phyloP scores from a whole-genome alignment of 768 basidiomycete genomes.

The Macrolepiota dolichaula region DNA sequence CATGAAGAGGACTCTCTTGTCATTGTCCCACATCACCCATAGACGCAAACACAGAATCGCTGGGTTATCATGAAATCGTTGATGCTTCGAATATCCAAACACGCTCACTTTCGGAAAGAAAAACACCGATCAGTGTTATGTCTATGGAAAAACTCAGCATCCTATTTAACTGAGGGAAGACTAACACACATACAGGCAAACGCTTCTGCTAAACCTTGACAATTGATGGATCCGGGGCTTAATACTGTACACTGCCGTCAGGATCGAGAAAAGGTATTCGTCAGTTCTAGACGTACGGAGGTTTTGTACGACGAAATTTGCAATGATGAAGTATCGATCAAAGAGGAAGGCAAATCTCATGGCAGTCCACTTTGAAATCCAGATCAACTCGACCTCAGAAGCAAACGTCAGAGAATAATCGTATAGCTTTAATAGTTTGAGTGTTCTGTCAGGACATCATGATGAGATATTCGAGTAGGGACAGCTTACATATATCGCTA shows the following conservation, averaged over 20 bases:
- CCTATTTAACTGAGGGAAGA: too few relatives aligned
- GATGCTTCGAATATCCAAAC: not conserved
- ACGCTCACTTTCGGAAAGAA: not conserved
- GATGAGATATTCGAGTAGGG: not conserved
- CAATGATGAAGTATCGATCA: constrained; percentile 22
- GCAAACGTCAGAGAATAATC: constrained; percentile 22
- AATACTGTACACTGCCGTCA: not conserved
- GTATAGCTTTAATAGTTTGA: not conserved
- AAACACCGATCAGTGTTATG: not conserved
- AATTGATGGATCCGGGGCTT: not conserved
- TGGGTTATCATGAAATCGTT: not conserved
- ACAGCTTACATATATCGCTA: not conserved
- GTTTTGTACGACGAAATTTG: constrained; percentile 15
- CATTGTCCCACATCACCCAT: not conserved
- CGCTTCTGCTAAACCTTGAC: not conserved
- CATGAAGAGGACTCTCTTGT: not conserved
- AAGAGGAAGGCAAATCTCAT: constrained; percentile 23
- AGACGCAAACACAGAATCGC: not conserved
- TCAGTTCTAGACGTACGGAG: not conserved
- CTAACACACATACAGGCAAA: too few relatives aligned
- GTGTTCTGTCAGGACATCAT: not conserved
- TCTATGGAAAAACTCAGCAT: not conserved
- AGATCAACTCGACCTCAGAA: constrained; percentile 19
- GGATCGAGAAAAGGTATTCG: not conserved
- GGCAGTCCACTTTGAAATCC: constrained; percentile 19